Conservation (phyloP, 345 rosid genomes). For the Boechera retrofracta region DNA sequence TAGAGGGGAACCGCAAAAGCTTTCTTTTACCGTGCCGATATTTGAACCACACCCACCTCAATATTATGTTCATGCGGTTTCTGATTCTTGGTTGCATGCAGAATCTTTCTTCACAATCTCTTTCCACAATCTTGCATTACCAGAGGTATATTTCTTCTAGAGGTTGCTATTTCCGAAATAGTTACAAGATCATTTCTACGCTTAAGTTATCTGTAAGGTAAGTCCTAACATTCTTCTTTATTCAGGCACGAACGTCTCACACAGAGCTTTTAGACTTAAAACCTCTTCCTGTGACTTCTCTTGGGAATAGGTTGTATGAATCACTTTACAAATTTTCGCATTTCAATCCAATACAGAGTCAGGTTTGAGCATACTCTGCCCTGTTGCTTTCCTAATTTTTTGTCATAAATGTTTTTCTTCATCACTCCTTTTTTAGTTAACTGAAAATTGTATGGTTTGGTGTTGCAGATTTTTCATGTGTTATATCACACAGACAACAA, state of each 20-base stretch:
- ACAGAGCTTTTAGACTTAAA: constrained; percentile 94
- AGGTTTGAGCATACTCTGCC: constrained; percentile 57
- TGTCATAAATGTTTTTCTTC: constrained; percentile 17
- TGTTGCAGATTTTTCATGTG: constrained; percentile 80
- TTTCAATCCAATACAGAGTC: constrained; percentile 98
- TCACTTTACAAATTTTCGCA: constrained; percentile 89
- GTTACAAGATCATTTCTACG: constrained; percentile 18
- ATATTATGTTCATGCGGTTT: constrained; percentile 91
- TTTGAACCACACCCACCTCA: constrained; percentile 99
- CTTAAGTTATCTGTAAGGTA: constrained; percentile 6
- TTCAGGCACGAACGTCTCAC: constrained; percentile 80
- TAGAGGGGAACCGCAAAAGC: constrained; percentile 86
- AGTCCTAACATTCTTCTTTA: constrained; percentile 35
- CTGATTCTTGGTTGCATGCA: constrained; percentile 98
- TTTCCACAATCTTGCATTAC: constrained; percentile 82
- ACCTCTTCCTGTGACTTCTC: constrained; percentile 93
- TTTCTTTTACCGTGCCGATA: constrained; percentile 92
- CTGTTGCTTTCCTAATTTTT: constrained; percentile 29
- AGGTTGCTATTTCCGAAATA: constrained; percentile 5
- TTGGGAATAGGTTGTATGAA: constrained; percentile 69
- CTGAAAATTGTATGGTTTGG: constrained; percentile 39
- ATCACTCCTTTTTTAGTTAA: constrained; percentile 20
- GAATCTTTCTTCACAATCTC: constrained; percentile 93
- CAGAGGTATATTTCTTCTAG: constrained; percentile 64
- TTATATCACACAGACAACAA: constrained; percentile 90